Percentiles rank a stretch among this genome's conserved stretches.
Conservation (phyloP, 257 asterid species). For the Nicotiana knightiana region DNA sequence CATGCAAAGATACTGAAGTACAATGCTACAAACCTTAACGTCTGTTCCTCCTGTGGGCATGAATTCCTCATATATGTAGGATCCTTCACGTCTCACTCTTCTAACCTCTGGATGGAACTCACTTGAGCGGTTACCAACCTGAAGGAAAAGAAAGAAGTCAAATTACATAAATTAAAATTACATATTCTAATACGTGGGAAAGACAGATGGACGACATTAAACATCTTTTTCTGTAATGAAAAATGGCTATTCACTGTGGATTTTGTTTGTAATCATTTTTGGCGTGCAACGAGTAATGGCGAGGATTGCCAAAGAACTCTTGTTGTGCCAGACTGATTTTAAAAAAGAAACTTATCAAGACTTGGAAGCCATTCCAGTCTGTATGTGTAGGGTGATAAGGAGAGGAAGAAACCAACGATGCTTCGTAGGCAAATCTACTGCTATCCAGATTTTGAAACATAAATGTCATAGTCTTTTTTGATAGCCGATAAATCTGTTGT, state of each 20-base stretch:
- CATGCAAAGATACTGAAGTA: background rate
- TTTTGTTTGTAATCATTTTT: background rate
- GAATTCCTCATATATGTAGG: slow-evolving; percentile 96
- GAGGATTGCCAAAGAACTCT: background rate
- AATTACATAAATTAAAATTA: slow-evolving; percentile 2
- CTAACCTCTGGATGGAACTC: slow-evolving; percentile 97
- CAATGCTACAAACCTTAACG: slow-evolving; percentile 60
- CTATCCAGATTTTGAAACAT: background rate
- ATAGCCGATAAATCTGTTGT: background rate
- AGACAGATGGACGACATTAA: background rate
- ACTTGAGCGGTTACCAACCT: slow-evolving; percentile 98
- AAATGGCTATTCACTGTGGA: background rate
- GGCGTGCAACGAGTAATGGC: background rate
- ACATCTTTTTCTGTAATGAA: background rate
- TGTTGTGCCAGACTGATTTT: background rate
- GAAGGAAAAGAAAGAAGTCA: slow-evolving; percentile 20
- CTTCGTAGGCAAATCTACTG: background rate
- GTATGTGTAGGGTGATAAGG: background rate
- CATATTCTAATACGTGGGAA: background rate
- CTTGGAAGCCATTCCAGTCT: background rate
- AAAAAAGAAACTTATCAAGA: background rate
- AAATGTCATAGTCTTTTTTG: background rate
- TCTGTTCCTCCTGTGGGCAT: slow-evolving; percentile 99
- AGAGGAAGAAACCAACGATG: background rate
- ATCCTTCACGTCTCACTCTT: slow-evolving; percentile 98